Evolutionary conservation across 495 filamentous ascomycete species (phyloP), one percentile per base, ranked within the genome.

Genomic region (Penicillium tannophilum): DNA sequence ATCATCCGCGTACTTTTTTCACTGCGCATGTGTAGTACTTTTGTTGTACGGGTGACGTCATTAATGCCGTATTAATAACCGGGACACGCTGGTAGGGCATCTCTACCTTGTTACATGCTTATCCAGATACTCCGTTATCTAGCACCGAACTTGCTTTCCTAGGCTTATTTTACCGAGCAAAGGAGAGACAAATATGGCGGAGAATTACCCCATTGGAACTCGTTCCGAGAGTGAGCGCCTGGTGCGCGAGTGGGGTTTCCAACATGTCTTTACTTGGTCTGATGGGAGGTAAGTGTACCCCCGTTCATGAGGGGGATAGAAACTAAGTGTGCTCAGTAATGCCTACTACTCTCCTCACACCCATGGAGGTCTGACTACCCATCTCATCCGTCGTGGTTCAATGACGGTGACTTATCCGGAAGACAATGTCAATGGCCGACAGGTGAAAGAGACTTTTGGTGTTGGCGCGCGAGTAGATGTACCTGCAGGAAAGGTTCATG

Each of bases 211-310:
- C 9, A 76, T 77, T 60, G 68, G 70, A n/a, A 68, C 70, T n/a
- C 77, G 74, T 54, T 59, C 63, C 17, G 79, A 86, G 41, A 81
- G 81, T 31, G 90, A 93, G 70, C 71, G 73, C 35, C 75, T 89
- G 42, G 90, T 94, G 33, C 76, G 79, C 26, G 82, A 85, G 23
- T 94, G 90, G 90, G 91, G 90, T 1, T 93, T 92, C 70, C 61
- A 63, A 2, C 79, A 86, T 66, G 87, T 92, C 58, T 93, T 92
- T 56, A 92, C 89, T 23, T 94, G 91, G 90, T 84, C 81, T 7
- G 91, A 96, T 76, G 77, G 84, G 26, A 85, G 86, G 85, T 90
- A 85, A 52, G 82, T 79, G 28, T 36, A 36, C 33, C 1, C 9
- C 33, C 12, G 1, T 36, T 36, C 9, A 12, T 11, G 33, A 11